phyloP scores from a whole-genome alignment of 2,329 filamentous ascomycete species.

The Diplocarpon mali region DNA sequence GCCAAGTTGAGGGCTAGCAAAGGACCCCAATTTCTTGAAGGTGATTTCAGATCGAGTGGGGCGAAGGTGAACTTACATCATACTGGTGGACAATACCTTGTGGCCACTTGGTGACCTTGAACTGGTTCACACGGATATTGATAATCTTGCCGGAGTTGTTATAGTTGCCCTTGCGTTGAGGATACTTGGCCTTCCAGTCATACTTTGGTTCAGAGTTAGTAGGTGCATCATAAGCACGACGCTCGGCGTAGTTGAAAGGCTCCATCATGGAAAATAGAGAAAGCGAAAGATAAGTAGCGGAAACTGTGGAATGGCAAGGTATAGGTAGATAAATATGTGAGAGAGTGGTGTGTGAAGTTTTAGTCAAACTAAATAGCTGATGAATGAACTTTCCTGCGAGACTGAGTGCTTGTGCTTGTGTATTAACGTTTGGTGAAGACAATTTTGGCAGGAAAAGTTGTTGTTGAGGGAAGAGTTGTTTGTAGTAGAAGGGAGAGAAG shows the following conservation, averaged over 20 bases:
- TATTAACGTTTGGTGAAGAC: background rate
- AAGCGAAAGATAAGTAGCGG: constrained; percentile 7
- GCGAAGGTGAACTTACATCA: constrained; percentile 50
- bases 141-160: constrained; percentile 47
- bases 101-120: constrained; percentile 51
- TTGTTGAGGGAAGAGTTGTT: background rate
- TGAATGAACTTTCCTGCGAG: constrained; percentile 8
- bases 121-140: constrained; percentile 59
- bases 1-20: background rate
- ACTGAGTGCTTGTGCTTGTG: constrained; percentile 2
- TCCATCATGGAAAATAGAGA: constrained; percentile 20
- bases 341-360: constrained; percentile 1
- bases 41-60: background rate
- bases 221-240: constrained; percentile 10
- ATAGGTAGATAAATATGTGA: constrained; percentile 1
- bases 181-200: constrained; percentile 19
- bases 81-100: constrained; percentile 65
- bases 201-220: constrained; percentile 8
- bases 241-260: constrained; percentile 17
- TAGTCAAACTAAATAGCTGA: constrained; percentile 12
- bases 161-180: constrained; percentile 39
- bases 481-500: background rate
- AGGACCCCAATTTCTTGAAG: background rate
- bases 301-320: constrained; percentile 2
- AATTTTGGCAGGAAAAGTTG: background rate